Evolutionary conservation across 257 asterid species (phyloP), one percentile per base, ranked within the genome.

Genomic region (Solanum lignicaule): DNA sequence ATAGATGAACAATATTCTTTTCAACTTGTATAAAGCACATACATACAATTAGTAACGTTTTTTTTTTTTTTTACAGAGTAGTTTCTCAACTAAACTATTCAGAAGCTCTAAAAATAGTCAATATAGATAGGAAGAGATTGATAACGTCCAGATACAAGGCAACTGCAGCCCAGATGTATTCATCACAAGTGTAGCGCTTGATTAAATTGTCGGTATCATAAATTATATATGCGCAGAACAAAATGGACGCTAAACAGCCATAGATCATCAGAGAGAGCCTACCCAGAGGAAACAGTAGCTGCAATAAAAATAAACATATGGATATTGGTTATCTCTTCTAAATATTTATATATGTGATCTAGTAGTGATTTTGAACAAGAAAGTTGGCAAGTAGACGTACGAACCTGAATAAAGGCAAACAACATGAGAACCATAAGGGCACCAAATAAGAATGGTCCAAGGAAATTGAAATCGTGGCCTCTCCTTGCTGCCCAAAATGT

Each of bases 401-500:
- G 33, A 25, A 66, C 98, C 98, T 93, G 96, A 85, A 93, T 92
- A 3, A 92, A 38, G 21, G 88, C 32, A 87, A 93, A 91, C 35
- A 90, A 14, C 31, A 88, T 1, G 21, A 94, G 89, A 39, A 90
- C 90, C 43, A 92, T 3, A 46, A 93, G 25, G 43, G 91, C 85
- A 76, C 92, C 94, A 14, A 88, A 81, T 84, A 91, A 48, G 88
- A 93, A 94, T 11, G 97, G 97, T 3, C 78, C 89, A 0, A 95
- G 90, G 90, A 93, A 95, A 82, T 46, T 85, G 88, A 93, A 94
- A 73, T 93, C 96, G 0, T 92, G 92, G 81, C 97, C 98, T 85
- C 91, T 92, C 87, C 46, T 93, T 11, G 97, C 94, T 3, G 98
- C 98, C 97, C 97, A 94, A 88, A 94, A 94, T 84, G 98, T 93